Evolutionary conservation across 805 yeast species (phyloP).

Genomic region (Sugiyamaella mastotermitis): DNA sequence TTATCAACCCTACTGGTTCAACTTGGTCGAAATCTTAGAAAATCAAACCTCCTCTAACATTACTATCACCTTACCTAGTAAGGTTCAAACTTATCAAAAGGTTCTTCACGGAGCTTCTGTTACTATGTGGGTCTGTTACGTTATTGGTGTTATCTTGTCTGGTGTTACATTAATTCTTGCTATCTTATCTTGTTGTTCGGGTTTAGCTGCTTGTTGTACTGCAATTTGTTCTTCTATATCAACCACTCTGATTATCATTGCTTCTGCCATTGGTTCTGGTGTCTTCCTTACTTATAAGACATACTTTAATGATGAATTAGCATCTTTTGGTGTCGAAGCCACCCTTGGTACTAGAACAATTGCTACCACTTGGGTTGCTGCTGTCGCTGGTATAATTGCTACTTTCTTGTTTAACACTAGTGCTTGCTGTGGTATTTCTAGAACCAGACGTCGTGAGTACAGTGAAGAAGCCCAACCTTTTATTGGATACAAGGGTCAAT

Average conservation of each 20-base stretch:
- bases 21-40: slow-evolving; percentile 39
- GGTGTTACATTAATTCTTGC: slow-evolving; percentile 34
- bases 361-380: slow-evolving; percentile 61
- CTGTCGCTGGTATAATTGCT: slow-evolving; percentile 41
- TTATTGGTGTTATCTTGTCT: slow-evolving; percentile 42
- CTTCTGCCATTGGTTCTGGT: slow-evolving; percentile 59
- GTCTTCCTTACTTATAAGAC: slow-evolving; percentile 44
- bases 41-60: slow-evolving; percentile 24
- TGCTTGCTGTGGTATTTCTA: slow-evolving; percentile 39
- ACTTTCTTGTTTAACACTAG: slow-evolving; percentile 38
- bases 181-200: slow-evolving; percentile 41
- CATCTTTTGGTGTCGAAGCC: slow-evolving; percentile 50
- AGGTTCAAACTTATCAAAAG: slow-evolving; percentile 41
- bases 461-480: slow-evolving; percentile 26
- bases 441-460: slow-evolving; percentile 13
- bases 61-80: slow-evolving; percentile 46
- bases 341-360: slow-evolving; percentile 43
- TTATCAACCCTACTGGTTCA: slow-evolving; percentile 48
- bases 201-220: slow-evolving; percentile 41
- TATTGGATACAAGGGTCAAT: slow-evolving; percentile 27
- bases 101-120: slow-evolving; percentile 44
- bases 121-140: slow-evolving; percentile 53
- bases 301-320: slow-evolving; percentile 44
- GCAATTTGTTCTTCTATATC: slow-evolving; percentile 38
- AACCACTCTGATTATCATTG: slow-evolving; percentile 29